These are phyloP conservation scores for Coleophoma eucalyptorum DNA, from an alignment of 2,329 filamentous ascomycete genomes.

Conservation along the genomic window DNA sequence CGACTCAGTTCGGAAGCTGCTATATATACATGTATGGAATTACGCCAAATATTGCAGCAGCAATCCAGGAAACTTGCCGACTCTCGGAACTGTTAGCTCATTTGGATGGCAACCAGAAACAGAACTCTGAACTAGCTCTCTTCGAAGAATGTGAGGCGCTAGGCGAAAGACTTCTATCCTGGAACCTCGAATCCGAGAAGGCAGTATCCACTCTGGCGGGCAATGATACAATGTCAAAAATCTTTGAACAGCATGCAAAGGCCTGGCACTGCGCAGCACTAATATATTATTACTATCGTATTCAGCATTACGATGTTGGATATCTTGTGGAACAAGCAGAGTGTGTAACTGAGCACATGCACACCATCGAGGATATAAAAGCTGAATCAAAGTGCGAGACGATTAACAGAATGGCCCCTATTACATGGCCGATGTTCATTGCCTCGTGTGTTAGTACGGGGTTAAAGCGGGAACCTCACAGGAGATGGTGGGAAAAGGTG, in stretches of 20 bases:
- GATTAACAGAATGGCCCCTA: background rate
- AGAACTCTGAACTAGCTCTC: background rate
- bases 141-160: background rate
- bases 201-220: background rate
- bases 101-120: background rate
- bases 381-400: background rate
- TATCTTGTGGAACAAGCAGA: background rate
- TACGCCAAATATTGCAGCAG: background rate
- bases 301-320: background rate
- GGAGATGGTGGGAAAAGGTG: background rate
- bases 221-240: background rate
- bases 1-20: background rate
- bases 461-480: background rate
- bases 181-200: background rate
- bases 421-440: background rate
- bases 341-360: background rate
- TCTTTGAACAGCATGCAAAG: background rate
- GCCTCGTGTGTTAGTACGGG: background rate
- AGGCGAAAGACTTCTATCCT: background rate
- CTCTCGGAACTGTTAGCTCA: background rate
- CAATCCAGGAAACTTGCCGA: background rate
- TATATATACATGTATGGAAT: background rate
- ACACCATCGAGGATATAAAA: background rate
- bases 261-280: background rate
- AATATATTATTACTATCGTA: background rate